Percentiles rank a stretch among this genome's conserved stretches.
Evolutionary conservation across 2,329 filamentous ascomycete genomes (phyloP).

Genomic region (Fusarium incarnatum): DNA sequence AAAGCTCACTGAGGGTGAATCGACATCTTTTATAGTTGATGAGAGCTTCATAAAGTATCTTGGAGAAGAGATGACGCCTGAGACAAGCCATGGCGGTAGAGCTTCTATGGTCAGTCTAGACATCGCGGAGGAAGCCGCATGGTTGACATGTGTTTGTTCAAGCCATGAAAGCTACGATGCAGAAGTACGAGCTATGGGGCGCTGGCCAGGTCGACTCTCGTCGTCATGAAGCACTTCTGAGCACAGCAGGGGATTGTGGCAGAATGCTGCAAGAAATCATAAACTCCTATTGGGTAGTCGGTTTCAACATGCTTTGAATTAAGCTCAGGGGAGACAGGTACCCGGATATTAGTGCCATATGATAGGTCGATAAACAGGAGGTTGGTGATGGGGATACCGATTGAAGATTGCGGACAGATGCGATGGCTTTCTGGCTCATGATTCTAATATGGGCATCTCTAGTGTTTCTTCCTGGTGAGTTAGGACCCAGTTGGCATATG

Average conservation of each 20-base stretch:
- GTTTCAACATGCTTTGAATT: neutral
- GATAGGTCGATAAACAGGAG: neutral
- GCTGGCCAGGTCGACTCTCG: neutral
- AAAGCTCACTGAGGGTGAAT: neutral
- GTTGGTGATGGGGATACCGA: neutral
- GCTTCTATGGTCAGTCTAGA: neutral
- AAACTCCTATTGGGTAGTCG: neutral
- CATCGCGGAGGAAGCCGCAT: conserved; percentile 1
- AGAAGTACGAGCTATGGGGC: neutral
- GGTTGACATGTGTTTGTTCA: neutral
- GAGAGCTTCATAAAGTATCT: neutral
- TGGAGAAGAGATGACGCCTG: neutral
- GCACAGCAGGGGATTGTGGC: neutral
- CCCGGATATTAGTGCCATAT: neutral
- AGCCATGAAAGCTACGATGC: neutral
- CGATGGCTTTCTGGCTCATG: neutral
- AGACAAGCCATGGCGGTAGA: neutral
- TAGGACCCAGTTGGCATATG: too few species aligned
- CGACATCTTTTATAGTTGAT: neutral
- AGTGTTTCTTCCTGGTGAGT: neutral
- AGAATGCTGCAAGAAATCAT: neutral
- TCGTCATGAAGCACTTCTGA: neutral
- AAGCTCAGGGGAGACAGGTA: neutral
- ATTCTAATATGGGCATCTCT: neutral
- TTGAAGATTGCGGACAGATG: neutral